Evolutionary conservation across 495 filamentous ascomycete genomes (phyloP).

Genomic region (Penicillium turbatum): DNA sequence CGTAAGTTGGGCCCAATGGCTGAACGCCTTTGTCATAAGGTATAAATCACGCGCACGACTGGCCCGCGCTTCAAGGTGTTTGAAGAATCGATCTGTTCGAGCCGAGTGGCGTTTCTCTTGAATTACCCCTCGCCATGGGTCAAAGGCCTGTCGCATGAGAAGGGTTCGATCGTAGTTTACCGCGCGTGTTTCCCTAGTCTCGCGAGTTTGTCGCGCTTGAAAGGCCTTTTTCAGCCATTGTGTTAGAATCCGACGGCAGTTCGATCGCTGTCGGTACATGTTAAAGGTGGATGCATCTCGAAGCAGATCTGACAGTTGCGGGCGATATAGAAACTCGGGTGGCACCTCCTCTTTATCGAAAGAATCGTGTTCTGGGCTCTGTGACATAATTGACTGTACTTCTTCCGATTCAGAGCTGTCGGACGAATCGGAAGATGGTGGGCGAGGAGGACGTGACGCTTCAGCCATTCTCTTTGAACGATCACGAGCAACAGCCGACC

Average conservation of each 20-base stretch:
- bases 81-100: conserved; percentile 58
- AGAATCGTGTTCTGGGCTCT: conserved; percentile 24
- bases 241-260: conserved; percentile 45
- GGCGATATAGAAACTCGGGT: conserved; percentile 46
- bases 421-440: conserved; percentile 24
- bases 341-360: conserved; percentile 28
- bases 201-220: conserved; percentile 39
- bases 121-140: conserved; percentile 52
- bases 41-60: conserved; percentile 59
- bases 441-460: conserved; percentile 17
- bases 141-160: conserved; percentile 54
- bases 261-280: conserved; percentile 45
- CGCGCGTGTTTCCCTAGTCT: conserved; percentile 48
- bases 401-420: conserved; percentile 23
- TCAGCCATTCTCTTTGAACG: conserved; percentile 32
- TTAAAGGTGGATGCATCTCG: conserved; percentile 58
- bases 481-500: conserved; percentile 37
- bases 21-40: conserved; percentile 66
- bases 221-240: conserved; percentile 53
- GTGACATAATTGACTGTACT: conserved; percentile 23
- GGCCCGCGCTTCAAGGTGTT: conserved; percentile 57
- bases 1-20: conserved; percentile 64
- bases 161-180: conserved; percentile 47
- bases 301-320: conserved; percentile 52
- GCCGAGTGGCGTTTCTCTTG: conserved; percentile 42